A percentile compares a stretch with the other conserved stretches of the same genome.
Conservation (phyloP, 805 yeast genomes). For the Nakazawaea holstii region DNA sequence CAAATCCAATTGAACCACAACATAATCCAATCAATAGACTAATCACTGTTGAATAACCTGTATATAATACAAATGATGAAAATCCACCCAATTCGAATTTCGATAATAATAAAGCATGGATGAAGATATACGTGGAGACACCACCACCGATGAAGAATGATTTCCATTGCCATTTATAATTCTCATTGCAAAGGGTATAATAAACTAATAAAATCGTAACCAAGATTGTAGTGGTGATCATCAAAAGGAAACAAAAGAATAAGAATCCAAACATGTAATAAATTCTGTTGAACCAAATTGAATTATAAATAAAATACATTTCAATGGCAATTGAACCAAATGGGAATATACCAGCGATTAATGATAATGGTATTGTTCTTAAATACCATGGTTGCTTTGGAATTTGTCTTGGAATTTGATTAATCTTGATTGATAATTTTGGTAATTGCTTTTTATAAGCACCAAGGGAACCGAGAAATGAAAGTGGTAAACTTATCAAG, state of each 20-base stretch:
- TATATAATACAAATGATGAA: conserved; percentile 69
- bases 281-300: conserved; percentile 89
- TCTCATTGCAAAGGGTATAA: conserved; percentile 81
- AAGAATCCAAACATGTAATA: conserved; percentile 98
- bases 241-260: conserved; percentile 79
- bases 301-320: conserved; percentile 84
- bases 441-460: conserved; percentile 53
- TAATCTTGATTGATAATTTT: conserved; percentile 72
- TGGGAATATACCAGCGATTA: conserved; percentile 87
- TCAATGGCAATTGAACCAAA: conserved; percentile 94
- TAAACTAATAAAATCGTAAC: conserved; percentile 79
- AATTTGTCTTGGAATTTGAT: conserved; percentile 94
- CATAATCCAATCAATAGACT: conserved; percentile 68
- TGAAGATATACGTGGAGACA: conserved; percentile 75
- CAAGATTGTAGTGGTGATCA: conserved; percentile 74
- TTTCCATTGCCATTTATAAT: conserved; percentile 98
- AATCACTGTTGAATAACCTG: conserved; percentile 76
- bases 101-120: conserved; percentile 75
- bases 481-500: conserved; percentile 75
- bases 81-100: conserved; percentile 68
- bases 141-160: conserved; percentile 85
- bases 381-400: conserved; percentile 88
- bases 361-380: conserved; percentile 57
- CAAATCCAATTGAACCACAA: conserved; percentile 85
- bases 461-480: conserved; percentile 75